Percentiles rank a stretch among this genome's conserved stretches.
phyloP scores from a whole-genome alignment of 768 basidiomycete species.

The Boletus speciosus region DNA sequence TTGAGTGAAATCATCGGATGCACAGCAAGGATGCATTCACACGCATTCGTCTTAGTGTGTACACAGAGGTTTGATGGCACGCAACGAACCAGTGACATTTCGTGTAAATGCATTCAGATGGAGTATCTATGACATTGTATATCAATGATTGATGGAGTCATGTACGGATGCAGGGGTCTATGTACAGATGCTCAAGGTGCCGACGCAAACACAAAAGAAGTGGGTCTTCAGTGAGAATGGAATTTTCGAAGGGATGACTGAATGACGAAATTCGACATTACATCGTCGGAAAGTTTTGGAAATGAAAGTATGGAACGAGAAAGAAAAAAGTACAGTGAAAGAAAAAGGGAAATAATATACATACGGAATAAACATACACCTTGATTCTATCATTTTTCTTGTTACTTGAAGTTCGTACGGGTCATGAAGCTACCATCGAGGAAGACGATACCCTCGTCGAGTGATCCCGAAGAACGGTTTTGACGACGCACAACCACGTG shows the following conservation, averaged over 20 bases:
- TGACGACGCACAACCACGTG: constrained; percentile 61
- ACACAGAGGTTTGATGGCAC: too few relatives aligned
- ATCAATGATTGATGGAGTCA: constrained; percentile 3
- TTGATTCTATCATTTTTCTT: constrained; percentile 3
- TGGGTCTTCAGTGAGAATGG: background rate
- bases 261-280: constrained; percentile 7
- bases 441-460: constrained; percentile 26
- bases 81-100: background rate
- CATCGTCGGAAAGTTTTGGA: background rate
- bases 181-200: constrained; percentile 18
- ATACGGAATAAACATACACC: constrained; percentile 33
- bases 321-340: background rate
- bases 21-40: too few relatives aligned
- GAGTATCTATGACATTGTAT: constrained; percentile 5
- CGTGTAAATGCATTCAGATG: constrained; percentile 6
- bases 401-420: background rate
- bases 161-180: constrained; percentile 13
- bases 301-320: constrained; percentile 11
- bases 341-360: constrained; percentile 23
- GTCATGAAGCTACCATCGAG: constrained; percentile 11
- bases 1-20: too few relatives aligned
- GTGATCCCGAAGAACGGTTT: constrained; percentile 57
- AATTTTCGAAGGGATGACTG: background rate
- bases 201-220: constrained; percentile 2
- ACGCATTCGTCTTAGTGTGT: too few relatives aligned